Evolutionary conservation across 441 rosid species (phyloP).

Genomic region (Arabidopsis lyrata): DNA sequence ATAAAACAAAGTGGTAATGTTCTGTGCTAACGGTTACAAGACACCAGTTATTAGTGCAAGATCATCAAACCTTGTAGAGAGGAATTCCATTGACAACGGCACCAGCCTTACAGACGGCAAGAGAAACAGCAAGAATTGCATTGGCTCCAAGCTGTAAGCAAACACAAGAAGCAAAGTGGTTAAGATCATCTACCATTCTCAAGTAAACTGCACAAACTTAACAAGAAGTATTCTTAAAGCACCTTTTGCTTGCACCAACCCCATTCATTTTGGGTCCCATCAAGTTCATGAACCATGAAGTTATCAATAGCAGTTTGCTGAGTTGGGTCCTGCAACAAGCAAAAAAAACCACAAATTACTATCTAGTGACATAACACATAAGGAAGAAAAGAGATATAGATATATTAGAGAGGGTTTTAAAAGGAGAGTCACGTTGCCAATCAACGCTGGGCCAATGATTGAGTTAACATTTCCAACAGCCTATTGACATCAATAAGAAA

Average conservation of each 20-base stretch:
- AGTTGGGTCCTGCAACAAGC: constrained; percentile 14
- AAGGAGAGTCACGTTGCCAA: constrained; percentile 19
- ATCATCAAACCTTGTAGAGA: constrained; percentile 74
- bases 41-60: neutral
- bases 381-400: neutral
- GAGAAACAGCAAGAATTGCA: constrained; percentile 96
- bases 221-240: neutral
- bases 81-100: constrained; percentile 80
- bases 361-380: neutral
- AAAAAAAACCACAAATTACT: neutral
- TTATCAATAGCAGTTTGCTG: constrained; percentile 26
- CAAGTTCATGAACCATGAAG: constrained; percentile 30
- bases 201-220: neutral
- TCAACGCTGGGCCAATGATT: constrained; percentile 15
- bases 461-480: constrained; percentile 25
- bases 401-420: neutral
- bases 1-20: neutral
- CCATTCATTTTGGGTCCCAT: constrained; percentile 8
- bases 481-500: constrained; percentile 28
- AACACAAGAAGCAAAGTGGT: constrained; percentile 1
- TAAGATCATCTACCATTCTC: neutral
- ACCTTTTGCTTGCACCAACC: constrained; percentile 30
- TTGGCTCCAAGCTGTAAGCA: constrained; percentile 87
- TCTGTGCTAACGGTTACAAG: neutral
- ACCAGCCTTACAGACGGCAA: constrained; percentile 96